Conservation (phyloP, 768 basidiomycete genomes). For the Chalciporus sphaerocephalus region DNA sequence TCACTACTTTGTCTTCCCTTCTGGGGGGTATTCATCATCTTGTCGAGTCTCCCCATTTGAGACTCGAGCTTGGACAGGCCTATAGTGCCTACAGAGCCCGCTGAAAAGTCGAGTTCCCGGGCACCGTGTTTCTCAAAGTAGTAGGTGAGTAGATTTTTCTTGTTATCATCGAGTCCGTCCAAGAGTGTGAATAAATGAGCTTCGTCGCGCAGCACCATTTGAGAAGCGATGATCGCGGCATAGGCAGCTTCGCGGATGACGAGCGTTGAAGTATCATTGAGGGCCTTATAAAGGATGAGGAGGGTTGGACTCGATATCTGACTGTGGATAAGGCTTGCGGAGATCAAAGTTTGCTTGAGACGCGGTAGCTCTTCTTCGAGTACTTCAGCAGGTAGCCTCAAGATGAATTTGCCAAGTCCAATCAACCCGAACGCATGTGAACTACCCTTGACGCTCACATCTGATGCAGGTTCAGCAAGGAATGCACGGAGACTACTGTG, state of each 20-base stretch:
- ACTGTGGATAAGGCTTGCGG: conserved; percentile 40
- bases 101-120: conserved; percentile 43
- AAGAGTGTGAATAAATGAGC: conserved; percentile 76
- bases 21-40: conserved; percentile 71
- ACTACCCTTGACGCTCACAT: conserved; percentile 53
- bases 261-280: conserved; percentile 69
- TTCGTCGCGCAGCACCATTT: conserved; percentile 78
- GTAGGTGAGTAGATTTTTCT: conserved; percentile 87
- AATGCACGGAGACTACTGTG: conserved; percentile 70
- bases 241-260: conserved; percentile 82
- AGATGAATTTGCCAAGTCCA: conserved; percentile 76
- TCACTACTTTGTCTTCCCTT: conserved; percentile 22
- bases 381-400: conserved; percentile 76
- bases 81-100: conserved; percentile 30
- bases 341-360: conserved; percentile 63
- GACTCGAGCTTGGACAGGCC: conserved; percentile 71
- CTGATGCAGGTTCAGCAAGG: conserved; percentile 47
- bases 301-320: neutral
- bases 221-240: conserved; percentile 77
- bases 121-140: conserved; percentile 85
- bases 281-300: conserved; percentile 43
- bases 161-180: conserved; percentile 81
- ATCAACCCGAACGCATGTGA: conserved; percentile 82
- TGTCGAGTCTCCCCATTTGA: conserved; percentile 78
- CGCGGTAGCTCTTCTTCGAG: conserved; percentile 85